These are phyloP conservation scores for Aspergillus ibericus DNA, from an alignment of 2,329 filamentous ascomycete species.

Conservation along the genomic window DNA sequence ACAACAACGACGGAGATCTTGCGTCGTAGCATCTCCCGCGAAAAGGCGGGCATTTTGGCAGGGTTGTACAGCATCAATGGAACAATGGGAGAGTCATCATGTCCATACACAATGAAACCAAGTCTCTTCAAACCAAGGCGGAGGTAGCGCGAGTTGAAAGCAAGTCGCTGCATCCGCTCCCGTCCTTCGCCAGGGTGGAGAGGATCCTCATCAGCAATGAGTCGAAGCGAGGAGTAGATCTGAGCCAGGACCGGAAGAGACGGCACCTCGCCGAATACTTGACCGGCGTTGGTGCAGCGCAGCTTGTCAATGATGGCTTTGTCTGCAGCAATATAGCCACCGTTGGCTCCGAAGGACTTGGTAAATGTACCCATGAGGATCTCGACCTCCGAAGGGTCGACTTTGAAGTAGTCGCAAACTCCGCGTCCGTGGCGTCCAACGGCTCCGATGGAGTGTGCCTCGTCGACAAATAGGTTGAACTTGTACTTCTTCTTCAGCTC, in stretches of 20 bases:
- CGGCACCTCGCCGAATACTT: constrained; percentile 80
- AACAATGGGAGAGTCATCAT: constrained; percentile 95
- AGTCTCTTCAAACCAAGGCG: constrained; percentile 90
- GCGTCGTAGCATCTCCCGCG: constrained; percentile 92
- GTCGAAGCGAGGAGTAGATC: constrained; percentile 76
- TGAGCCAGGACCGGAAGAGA: constrained; percentile 84
- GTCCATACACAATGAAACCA: constrained; percentile 89
- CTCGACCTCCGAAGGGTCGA: constrained; percentile 81
- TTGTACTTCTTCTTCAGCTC: constrained; percentile 90
- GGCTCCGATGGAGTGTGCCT: constrained; percentile 91
- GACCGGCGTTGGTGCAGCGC: constrained; percentile 76
- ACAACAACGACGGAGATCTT: constrained; percentile 96
- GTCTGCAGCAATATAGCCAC: constrained; percentile 87
- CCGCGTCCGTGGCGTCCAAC: constrained; percentile 85
- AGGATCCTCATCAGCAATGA: constrained; percentile 73
- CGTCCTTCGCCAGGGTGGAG: constrained; percentile 82
- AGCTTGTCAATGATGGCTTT: constrained; percentile 88
- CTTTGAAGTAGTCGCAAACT: constrained; percentile 91
- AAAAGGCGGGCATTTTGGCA: constrained; percentile 94
- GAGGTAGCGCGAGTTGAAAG: constrained; percentile 95
- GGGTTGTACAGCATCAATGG: constrained; percentile 91
- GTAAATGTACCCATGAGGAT: constrained; percentile 96
- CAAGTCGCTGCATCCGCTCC: constrained; percentile 86
- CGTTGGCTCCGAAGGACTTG: constrained; percentile 95
- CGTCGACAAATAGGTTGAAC: constrained; percentile 89